Evolutionary conservation across 2,329 filamentous ascomycete species (phyloP).

Genomic region (Neofusicoccum kwambonambiense): DNA sequence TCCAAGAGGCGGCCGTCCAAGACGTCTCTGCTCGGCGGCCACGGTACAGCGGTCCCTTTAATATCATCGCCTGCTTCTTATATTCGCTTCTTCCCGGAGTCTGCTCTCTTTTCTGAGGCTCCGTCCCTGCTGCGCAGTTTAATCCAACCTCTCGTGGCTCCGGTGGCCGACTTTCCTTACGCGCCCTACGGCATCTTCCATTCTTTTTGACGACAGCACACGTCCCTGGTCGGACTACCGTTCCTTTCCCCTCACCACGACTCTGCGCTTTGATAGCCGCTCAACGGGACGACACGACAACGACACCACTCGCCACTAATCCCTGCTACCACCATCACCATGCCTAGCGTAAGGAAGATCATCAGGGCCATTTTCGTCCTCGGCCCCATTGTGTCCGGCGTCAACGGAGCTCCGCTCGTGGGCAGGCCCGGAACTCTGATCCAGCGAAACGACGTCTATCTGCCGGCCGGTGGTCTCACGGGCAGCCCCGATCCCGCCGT

Average conservation of each 20-base stretch:
- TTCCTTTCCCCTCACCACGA: background rate
- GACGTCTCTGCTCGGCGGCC: background rate
- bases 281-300: background rate
- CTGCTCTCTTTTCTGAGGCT: conserved; percentile 27
- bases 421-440: background rate
- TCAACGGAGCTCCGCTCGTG: conserved; percentile 2
- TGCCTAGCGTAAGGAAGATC: conserved; percentile 38
- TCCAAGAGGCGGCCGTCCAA: background rate
- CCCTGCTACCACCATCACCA: conserved; percentile 28
- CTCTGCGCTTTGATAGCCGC: conserved; percentile 8
- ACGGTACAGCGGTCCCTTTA: conserved; percentile 8
- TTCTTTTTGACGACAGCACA: background rate
- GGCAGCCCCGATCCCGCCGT: background rate
- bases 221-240: conserved; percentile 16
- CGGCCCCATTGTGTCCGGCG: conserved; percentile 30
- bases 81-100: conserved; percentile 3
- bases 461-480: background rate
- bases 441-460: background rate
- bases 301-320: background rate
- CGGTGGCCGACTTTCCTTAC: conserved; percentile 8
- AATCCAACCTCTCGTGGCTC: conserved; percentile 1
- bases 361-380: conserved; percentile 36
- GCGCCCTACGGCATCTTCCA: background rate
- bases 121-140: conserved; percentile 15
- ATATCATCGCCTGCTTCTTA: conserved; percentile 2